Evolutionary conservation across 305 asterid species (phyloP).

Genomic region (Fraxinus sp.): DNA sequence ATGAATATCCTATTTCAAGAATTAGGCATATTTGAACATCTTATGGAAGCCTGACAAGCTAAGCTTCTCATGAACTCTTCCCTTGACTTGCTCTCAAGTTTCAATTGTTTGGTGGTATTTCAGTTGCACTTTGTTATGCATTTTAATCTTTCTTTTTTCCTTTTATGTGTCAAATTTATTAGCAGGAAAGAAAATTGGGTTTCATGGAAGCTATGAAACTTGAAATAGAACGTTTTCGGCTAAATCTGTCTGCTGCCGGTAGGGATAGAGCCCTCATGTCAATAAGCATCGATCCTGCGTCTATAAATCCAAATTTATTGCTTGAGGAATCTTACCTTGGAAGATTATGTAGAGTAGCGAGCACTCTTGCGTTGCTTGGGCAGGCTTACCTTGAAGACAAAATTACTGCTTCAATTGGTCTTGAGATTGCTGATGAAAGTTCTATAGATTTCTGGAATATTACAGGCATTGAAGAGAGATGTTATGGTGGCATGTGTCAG

Average conservation of each 20-base stretch:
- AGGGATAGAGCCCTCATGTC: slow-evolving; percentile 92
- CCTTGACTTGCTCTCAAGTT: not conserved
- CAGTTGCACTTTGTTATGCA: not conserved
- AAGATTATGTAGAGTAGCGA: slow-evolving; percentile 64
- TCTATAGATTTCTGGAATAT: slow-evolving; percentile 90
- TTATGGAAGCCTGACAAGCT: not conserved
- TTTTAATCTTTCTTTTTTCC: slow-evolving; percentile 18
- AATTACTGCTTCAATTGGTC: slow-evolving; percentile 78
- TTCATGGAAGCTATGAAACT: slow-evolving; percentile 85
- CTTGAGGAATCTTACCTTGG: slow-evolving; percentile 71
- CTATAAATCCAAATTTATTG: slow-evolving; percentile 77
- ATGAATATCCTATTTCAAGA: not conserved
- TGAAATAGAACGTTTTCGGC: slow-evolving; percentile 80
- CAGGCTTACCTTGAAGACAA: slow-evolving; percentile 85
- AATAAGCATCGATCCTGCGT: slow-evolving; percentile 90
- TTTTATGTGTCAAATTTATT: slow-evolving; percentile 24
- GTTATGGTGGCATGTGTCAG: slow-evolving; percentile 80
- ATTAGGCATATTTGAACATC: not conserved
- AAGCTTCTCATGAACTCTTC: not conserved
- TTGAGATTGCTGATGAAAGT: slow-evolving; percentile 54
- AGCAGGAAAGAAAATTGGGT: slow-evolving; percentile 72
- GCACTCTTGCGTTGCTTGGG: slow-evolving; percentile 77
- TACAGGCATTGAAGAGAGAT: slow-evolving; percentile 59
- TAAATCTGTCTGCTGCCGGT: slow-evolving; percentile 90
- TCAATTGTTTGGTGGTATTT: not conserved